These are phyloP conservation scores for Casaregolazyma suthepensis DNA, from an alignment of 1,139 yeast genomes.

Conservation along the genomic window DNA sequence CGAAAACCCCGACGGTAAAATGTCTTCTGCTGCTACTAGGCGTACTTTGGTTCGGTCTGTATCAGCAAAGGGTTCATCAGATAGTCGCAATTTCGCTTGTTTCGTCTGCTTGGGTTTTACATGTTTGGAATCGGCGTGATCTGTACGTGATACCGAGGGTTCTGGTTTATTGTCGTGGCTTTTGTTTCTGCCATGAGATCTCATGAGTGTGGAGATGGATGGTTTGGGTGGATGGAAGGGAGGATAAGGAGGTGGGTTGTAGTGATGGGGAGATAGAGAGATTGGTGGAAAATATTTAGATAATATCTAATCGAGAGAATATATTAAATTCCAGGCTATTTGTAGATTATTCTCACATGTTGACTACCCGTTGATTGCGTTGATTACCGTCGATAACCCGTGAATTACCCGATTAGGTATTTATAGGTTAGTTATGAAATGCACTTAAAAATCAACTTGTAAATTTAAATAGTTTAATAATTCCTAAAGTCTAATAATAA, in stretches of 20 bases:
- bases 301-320: too few relatives aligned
- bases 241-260: not conserved
- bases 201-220: not conserved
- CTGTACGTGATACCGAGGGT: not conserved
- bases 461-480: too few relatives aligned
- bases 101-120: not conserved
- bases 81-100: not conserved
- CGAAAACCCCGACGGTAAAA: constrained; percentile 4
- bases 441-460: too few relatives aligned
- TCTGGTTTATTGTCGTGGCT: not conserved
- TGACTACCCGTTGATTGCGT: too few relatives aligned
- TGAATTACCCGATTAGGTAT: too few relatives aligned
- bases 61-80: constrained; percentile 6
- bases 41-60: constrained; percentile 5
- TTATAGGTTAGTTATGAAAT: too few relatives aligned
- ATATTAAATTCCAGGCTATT: too few relatives aligned
- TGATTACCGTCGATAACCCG: too few relatives aligned
- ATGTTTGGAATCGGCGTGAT: not conserved
- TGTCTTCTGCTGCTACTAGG: constrained; percentile 5
- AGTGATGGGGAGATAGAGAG: not conserved
- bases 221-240: not conserved
- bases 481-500: too few relatives aligned
- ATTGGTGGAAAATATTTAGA: too few relatives aligned
- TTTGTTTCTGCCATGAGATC: not conserved
- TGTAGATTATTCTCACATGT: too few relatives aligned